Percentiles rank a stretch among this genome's conserved stretches.
Conservation (phyloP, 1,284 basidiomycete genomes). For the Tranzscheliella williamsii region DNA sequence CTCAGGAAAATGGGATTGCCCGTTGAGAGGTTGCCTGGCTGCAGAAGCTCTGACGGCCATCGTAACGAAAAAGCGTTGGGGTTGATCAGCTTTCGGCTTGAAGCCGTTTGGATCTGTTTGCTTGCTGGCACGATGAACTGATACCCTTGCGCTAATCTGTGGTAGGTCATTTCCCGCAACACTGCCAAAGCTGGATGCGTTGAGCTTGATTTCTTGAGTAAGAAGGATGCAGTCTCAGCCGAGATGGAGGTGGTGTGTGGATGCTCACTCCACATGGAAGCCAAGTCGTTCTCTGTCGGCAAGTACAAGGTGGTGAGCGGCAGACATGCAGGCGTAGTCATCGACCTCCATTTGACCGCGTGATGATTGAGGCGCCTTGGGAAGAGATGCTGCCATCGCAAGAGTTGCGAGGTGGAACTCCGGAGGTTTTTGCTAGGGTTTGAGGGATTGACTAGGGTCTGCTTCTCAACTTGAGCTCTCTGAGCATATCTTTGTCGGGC, state of each 20-base stretch:
- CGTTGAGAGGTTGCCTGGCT: conserved; percentile 54
- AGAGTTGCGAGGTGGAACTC: conserved; percentile 34
- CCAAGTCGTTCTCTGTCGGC: conserved; percentile 54
- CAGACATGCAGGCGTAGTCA: conserved; percentile 70
- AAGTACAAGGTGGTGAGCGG: conserved; percentile 82
- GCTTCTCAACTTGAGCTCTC: conserved; percentile 53
- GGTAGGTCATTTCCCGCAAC: conserved; percentile 90
- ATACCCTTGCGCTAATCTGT: conserved; percentile 91
- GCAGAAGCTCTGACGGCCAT: conserved; percentile 57
- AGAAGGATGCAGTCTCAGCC: conserved; percentile 53
- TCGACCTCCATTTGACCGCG: conserved; percentile 88
- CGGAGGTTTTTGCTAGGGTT: conserved; percentile 49
- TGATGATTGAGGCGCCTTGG: conserved; percentile 77
- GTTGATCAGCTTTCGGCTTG: conserved; percentile 32
- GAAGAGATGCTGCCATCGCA: conserved; percentile 78
- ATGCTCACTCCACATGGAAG: conserved; percentile 56
- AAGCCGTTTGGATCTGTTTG: conserved; percentile 21
- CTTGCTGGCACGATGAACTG: conserved; percentile 72
- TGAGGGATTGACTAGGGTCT: conserved; percentile 57
- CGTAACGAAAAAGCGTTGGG: conserved; percentile 43
- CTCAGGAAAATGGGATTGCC: conserved; percentile 79
- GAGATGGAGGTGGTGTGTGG: conserved; percentile 55
- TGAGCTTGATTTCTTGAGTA: conserved; percentile 64
- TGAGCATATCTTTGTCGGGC: conserved; percentile 45
- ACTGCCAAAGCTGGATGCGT: conserved; percentile 72